These are phyloP conservation scores for Halophytophthora batemanensis DNA, from an alignment of 352 stramenopile species.

Conservation along the genomic window DNA sequence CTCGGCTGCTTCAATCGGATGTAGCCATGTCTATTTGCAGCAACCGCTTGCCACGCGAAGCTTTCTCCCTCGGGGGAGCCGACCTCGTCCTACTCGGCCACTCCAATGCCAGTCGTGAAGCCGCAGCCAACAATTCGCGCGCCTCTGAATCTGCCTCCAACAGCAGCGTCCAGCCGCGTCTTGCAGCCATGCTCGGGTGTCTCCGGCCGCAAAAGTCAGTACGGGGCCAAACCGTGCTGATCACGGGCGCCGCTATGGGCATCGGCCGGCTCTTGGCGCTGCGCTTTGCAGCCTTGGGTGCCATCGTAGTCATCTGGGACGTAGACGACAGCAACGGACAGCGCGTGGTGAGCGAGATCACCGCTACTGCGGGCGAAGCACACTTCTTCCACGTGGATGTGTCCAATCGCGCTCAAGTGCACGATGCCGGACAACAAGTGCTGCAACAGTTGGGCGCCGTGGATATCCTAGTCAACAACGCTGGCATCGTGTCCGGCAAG, in stretches of 20 bases:
- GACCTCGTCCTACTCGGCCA: too few relatives aligned
- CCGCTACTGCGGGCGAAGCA: conserved; percentile 13
- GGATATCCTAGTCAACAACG: too few relatives aligned
- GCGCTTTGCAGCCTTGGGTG: conserved; percentile 33
- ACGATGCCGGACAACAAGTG: conserved; percentile 16
- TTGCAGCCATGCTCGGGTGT: conserved; percentile 1
- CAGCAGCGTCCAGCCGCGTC: too few relatives aligned
- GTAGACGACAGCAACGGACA: conserved; percentile 27
- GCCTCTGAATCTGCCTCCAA: too few relatives aligned
- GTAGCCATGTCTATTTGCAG: too few relatives aligned
- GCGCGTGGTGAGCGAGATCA: conserved; percentile 32
- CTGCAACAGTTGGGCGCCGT: conserved; percentile 26
- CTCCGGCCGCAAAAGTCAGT: conserved; percentile 1
- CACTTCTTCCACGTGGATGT: conserved; percentile 36
- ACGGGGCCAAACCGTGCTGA: conserved; percentile 15
- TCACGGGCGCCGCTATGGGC: conserved; percentile 33
- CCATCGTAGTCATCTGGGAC: conserved; percentile 39
- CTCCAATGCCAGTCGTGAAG: too few relatives aligned
- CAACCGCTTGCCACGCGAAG: too few relatives aligned
- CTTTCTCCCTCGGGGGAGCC: too few relatives aligned
- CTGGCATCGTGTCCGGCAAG: conserved; percentile 44
- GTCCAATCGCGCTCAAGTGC: conserved; percentile 28
- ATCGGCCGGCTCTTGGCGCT: conserved; percentile 37
- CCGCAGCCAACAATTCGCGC: too few relatives aligned
- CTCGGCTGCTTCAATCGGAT: too few relatives aligned